Base-by-base conservation (phyloP, 177 flowering plant genomes). In the Vitis hybrid region DNA sequence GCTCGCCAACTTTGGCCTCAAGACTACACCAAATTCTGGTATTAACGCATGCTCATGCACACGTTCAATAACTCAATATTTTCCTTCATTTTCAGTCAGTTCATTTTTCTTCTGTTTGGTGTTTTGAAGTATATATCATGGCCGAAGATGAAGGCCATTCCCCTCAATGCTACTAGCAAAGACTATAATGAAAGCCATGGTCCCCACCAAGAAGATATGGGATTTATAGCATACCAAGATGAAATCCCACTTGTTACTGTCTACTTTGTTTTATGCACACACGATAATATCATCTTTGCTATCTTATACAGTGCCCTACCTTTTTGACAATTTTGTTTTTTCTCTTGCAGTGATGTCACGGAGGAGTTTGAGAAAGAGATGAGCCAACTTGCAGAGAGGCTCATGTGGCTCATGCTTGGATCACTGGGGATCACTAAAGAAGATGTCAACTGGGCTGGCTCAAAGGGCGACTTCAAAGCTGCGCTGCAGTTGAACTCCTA, bases 1-100 rank as follows among this genome's bases (percentile, higher is more conserved):
- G 97, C 92, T 50, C 85, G 88, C 59, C 80, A 71, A 71, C 97
- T 95, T 64, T 93, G 98, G 99, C 95, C 97, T 14, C 80, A 83
- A 19, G 87, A 87, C 72, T 76, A 82, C 74, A 52, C 17, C 72
- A 78, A 73, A 32, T 89, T 85, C 76, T 87, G 98, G 99, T 91
- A 87, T 60, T 58, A 11, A 17, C 56, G 18, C 68, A 39, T 60
- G 57, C 32, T 39, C 62, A 52, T 63, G 49, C 62, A 51, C 58
- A 17, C 17, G 4, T 11, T 21, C 6, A 6, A 12, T 14, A 2
- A 8, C 10, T 19, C 19, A 39, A 34, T 14, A 30, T 54, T 19
- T 56, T 14, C n/a, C 2, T n/a, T 39, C 60, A 17, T 59, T 32
- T 15, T 62, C 12, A 3, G 5, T 6, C 17, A 18, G 51, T 54